A percentile compares a stretch with the other conserved stretches of the same genome.
These are phyloP conservation scores for Tricholoma saponaceum DNA, from an alignment of 768 basidiomycete genomes.

Conservation along the genomic window DNA sequence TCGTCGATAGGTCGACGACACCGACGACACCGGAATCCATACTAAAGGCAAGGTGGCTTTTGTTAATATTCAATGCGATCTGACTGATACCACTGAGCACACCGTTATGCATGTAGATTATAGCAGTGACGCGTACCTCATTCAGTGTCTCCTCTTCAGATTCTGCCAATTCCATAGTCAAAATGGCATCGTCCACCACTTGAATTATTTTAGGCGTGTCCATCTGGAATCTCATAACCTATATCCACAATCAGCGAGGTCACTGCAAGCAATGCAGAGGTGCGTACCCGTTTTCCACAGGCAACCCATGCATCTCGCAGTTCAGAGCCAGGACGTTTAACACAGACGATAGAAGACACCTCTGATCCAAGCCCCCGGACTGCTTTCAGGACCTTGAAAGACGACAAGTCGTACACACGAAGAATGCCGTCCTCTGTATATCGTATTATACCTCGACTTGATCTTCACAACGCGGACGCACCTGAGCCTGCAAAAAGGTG, in stretches of 20 bases:
- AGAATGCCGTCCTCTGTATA: constrained; percentile 63
- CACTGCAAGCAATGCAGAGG: not conserved
- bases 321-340: constrained; percentile 35
- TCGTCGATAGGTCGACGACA: constrained; percentile 52
- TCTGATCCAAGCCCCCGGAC: constrained; percentile 53
- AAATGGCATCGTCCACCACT: constrained; percentile 43
- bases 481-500: constrained; percentile 63
- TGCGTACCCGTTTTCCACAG: constrained; percentile 52
- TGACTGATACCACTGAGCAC: constrained; percentile 40
- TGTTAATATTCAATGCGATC: constrained; percentile 58
- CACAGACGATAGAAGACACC: constrained; percentile 58
- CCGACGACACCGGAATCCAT: constrained; percentile 70
- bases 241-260: not conserved
- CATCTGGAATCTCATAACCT: constrained; percentile 45
- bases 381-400: constrained; percentile 59
- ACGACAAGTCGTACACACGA: constrained; percentile 59
- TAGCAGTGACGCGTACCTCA: constrained; percentile 45
- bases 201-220: constrained; percentile 51
- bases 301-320: constrained; percentile 61
- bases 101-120: not conserved
- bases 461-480: constrained; percentile 18
- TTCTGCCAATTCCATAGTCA: constrained; percentile 41
- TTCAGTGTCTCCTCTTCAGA: constrained; percentile 59
- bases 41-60: constrained; percentile 61
- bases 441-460: not conserved